Conservation (phyloP, 2,329 filamentous ascomycete genomes). For the Dactylellina cionopaga region DNA sequence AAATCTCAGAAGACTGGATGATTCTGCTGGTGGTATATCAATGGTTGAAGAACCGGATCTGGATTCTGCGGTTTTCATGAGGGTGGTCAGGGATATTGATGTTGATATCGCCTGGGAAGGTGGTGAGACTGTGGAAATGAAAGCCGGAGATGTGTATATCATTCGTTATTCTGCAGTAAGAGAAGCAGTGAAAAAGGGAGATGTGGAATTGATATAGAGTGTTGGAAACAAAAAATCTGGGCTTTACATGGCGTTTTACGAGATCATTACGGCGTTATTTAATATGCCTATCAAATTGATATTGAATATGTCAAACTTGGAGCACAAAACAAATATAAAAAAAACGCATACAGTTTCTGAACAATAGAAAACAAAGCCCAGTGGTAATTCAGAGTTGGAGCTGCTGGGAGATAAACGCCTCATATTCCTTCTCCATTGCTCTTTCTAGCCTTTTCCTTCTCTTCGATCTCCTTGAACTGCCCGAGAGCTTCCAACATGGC, state of each 20-base stretch:
- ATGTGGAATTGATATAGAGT: conserved; percentile 58
- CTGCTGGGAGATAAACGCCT: not conserved
- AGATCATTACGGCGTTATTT: not conserved
- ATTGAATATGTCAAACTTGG: not conserved
- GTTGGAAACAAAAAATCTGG: not conserved
- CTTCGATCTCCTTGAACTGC: conserved; percentile 56
- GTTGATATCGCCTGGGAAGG: conserved; percentile 57
- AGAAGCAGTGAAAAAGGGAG: conserved; percentile 57
- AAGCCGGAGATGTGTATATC: conserved; percentile 58
- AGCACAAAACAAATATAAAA: too few species aligned
- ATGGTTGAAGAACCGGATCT: conserved; percentile 92
- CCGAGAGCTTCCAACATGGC: conserved; percentile 60
- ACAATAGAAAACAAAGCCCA: too few species aligned
- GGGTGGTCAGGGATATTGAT: conserved; percentile 70
- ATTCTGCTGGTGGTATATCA: conserved; percentile 85
- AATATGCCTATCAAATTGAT: not conserved
- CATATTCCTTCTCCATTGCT: not conserved
- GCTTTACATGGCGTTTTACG: not conserved
- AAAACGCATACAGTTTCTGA: too few species aligned
- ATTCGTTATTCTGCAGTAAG: conserved; percentile 59
- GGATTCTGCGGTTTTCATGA: conserved; percentile 84
- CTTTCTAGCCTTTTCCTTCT: conserved; percentile 54
- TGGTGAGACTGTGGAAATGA: conserved; percentile 57
- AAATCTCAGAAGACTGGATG: conserved; percentile 83
- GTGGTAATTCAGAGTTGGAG: too few species aligned